phyloP scores from a whole-genome alignment of 371 early-diverging fungal species.

The Sporodiniella umbellata region DNA sequence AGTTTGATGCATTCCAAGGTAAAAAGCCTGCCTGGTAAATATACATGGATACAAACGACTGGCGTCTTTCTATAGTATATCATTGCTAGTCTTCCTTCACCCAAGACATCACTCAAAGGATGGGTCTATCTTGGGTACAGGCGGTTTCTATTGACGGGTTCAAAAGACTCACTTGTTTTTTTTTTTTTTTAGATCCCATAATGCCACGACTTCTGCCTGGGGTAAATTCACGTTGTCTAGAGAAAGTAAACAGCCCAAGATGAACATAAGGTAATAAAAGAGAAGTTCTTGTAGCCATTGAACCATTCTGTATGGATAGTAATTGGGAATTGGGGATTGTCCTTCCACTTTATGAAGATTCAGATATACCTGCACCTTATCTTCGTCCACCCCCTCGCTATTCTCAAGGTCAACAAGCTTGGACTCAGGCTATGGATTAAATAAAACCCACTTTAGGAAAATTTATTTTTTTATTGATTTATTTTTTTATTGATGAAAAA shows the following conservation, averaged over 20 bases:
- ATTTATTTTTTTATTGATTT: too few relatives aligned
- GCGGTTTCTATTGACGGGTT: background rate
- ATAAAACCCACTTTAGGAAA: too few relatives aligned
- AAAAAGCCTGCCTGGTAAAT: too few relatives aligned
- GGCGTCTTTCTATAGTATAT: too few relatives aligned
- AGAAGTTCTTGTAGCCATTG: too few relatives aligned
- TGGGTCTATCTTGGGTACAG: constrained; percentile 47
- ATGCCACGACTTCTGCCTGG: constrained; percentile 45
- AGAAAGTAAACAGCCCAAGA: constrained; percentile 26
- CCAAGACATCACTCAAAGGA: constrained; percentile 18
- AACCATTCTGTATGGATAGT: constrained; percentile 21
- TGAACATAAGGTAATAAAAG: constrained; percentile 41
- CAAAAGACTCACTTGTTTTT: background rate
- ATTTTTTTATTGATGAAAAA: too few relatives aligned
- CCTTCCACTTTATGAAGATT: constrained; percentile 27
- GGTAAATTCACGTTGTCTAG: constrained; percentile 29
- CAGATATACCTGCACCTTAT: constrained; percentile 33
- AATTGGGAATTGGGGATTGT: constrained; percentile 53
- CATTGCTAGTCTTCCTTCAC: constrained; percentile 28
- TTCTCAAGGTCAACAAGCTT: constrained; percentile 26
- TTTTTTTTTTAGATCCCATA: constrained; percentile 35
- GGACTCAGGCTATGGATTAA: constrained; percentile 36
- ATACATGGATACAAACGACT: too few relatives aligned
- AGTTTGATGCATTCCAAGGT: constrained; percentile 49
- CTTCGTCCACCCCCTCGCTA: constrained; percentile 38